phyloP scores from a whole-genome alignment of 1,284 basidiomycete species.

The Melampsora americana region DNA sequence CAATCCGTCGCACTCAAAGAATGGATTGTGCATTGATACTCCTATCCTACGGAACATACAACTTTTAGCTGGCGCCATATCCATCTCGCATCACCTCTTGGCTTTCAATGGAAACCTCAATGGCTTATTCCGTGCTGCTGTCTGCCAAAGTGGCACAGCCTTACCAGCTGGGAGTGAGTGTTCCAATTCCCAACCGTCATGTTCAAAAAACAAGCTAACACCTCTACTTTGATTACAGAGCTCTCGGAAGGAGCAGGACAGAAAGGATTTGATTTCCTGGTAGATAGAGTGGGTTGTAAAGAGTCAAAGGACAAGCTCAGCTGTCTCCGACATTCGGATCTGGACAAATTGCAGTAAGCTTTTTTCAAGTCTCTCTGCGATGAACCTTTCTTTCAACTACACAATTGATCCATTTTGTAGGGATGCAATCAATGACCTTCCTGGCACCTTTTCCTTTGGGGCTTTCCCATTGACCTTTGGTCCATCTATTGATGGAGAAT shows the following conservation, averaged over 20 bases:
- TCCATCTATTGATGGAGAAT: conserved; percentile 30
- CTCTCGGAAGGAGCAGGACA: conserved; percentile 40
- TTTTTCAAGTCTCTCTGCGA: conserved; percentile 4
- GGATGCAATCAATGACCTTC: conserved; percentile 24
- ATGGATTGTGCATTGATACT: too few species aligned
- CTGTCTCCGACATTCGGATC: conserved; percentile 26
- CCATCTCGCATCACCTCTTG: conserved; percentile 39
- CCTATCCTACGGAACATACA: background rate
- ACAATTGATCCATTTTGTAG: background rate
- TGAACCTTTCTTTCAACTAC: background rate
- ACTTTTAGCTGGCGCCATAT: conserved; percentile 38
- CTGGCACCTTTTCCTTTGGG: conserved; percentile 31
- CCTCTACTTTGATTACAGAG: background rate
- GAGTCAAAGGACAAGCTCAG: conserved; percentile 7
- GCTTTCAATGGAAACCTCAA: conserved; percentile 28
- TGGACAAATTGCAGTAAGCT: conserved; percentile 31
- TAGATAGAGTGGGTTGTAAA: conserved; percentile 6
- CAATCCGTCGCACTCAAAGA: background rate
- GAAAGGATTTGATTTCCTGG: conserved; percentile 26
- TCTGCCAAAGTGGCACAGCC: conserved; percentile 40
- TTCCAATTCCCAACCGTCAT: background rate
- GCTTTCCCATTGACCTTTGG: conserved; percentile 31
- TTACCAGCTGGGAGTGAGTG: conserved; percentile 29
- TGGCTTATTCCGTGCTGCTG: conserved; percentile 38
- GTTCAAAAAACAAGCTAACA: background rate